Conservation (phyloP, 371 early-diverging fungal genomes). For the Gilbertella persicaria region DNA sequence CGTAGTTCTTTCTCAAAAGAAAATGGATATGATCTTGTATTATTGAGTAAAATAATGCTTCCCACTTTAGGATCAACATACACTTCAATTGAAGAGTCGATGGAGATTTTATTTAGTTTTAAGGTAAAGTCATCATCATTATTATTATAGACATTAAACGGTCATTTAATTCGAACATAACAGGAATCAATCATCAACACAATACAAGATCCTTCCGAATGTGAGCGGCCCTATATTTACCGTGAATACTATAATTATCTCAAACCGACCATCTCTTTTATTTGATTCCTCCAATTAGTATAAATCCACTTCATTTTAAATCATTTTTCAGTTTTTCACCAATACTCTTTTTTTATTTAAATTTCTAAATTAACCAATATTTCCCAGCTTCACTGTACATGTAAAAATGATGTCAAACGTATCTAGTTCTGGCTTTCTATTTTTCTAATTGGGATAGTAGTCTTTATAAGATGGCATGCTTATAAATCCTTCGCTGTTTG, state of each 20-base stretch:
- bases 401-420: no score
- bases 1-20: conserved; percentile 17
- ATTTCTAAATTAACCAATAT: no score
- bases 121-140: conserved; percentile 10
- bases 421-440: not conserved
- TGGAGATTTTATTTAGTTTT: conserved; percentile 11
- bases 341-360: no score
- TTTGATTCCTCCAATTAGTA: no score
- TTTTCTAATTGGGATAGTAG: not conserved
- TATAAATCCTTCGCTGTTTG: not conserved
- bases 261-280: conserved; percentile 23
- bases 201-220: conserved; percentile 19
- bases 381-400: no score
- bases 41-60: conserved; percentile 15
- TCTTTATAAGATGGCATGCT: not conserved
- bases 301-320: no score
- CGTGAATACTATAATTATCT: conserved; percentile 14
- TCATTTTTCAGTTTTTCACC: no score
- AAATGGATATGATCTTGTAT: conserved; percentile 14
- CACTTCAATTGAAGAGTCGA: conserved; percentile 8
- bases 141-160: conserved; percentile 9
- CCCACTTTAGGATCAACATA: conserved; percentile 14
- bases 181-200: conserved; percentile 16
- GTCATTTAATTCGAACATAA: conserved; percentile 17
- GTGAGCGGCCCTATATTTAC: conserved; percentile 23